Base-by-base conservation (phyloP, 495 filamentous ascomycete species). In the Penicillium argentinense region DNA sequence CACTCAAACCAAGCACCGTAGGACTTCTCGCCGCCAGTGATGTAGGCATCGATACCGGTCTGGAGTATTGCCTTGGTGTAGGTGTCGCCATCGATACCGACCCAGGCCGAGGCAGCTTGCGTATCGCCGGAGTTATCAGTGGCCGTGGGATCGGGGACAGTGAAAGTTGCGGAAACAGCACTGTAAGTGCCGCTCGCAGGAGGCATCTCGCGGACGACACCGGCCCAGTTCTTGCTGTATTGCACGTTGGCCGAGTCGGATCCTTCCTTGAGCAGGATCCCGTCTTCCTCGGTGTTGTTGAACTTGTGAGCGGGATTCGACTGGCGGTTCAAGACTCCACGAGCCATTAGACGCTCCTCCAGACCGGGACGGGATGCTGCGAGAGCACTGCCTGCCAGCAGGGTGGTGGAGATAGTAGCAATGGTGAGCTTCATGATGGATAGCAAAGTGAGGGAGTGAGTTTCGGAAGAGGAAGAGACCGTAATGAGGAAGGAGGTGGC, bases 1-100 rank as follows among this genome's bases (percentile, higher is more conserved):
- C 81, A 85, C 55, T 85, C 82, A 49, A 80, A 85, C 82, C 83
- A 86, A 14, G 79, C 73, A 33, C 78, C 73, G 47, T 72, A 84
- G 14, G 51, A 49, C 0, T 65, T 63, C 2, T 63, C 19, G 7
- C 64, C 65, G 8, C 64, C 65, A 30, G 62, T 53, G 18, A 77
- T 62, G 36, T 75, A 78, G 51, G 80, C 78, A 50, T 85, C 81
- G 11, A 83, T 63, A 8, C 84, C 84, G 0, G 82, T 78, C 55
- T 84, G 79, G 29, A 86, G 58, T 39, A 84, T 81, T 1, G 80
- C 77, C 9, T 66, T 67, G 42, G 58, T 60, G 62, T 79, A 83
- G 5, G 76, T 81, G 51, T 78, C 75, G 4, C 79, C 81, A 45
- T 84, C 79, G 36, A 84, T 81, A 11, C 79, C 78, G 9, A 83